Percentiles rank a stretch among this genome's conserved stretches.
phyloP scores from a whole-genome alignment of 768 basidiomycete species.

The Pleurotus ostreatus region DNA sequence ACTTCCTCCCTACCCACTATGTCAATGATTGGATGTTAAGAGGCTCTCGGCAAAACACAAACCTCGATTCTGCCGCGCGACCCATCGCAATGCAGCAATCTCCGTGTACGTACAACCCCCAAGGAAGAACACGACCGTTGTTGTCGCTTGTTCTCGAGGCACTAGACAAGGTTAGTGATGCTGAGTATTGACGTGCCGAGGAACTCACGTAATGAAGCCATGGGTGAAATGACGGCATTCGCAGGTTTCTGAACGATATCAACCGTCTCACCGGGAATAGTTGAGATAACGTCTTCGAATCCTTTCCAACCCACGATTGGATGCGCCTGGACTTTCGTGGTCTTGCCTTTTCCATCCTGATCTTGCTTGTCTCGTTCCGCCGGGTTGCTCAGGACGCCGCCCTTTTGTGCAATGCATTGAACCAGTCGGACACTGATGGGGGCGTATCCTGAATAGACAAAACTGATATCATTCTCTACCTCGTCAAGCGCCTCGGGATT shows the following conservation, averaged over 20 bases:
- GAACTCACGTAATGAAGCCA: slow-evolving; percentile 29
- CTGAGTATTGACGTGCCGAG: neutral
- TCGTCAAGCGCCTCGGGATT: slow-evolving; percentile 71
- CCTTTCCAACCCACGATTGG: slow-evolving; percentile 96
- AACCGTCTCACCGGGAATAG: slow-evolving; percentile 82
- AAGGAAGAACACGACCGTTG: slow-evolving; percentile 92
- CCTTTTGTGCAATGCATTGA: slow-evolving; percentile 91
- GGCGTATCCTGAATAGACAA: slow-evolving; percentile 95
- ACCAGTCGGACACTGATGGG: slow-evolving; percentile 89
- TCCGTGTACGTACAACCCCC: slow-evolving; percentile 98
- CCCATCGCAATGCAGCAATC: slow-evolving; percentile 93
- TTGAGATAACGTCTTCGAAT: slow-evolving; percentile 84
- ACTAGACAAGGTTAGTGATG: slow-evolving; percentile 24
- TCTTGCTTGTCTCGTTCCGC: slow-evolving; percentile 39
- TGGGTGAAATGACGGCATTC: slow-evolving; percentile 20
- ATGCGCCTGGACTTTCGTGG: slow-evolving; percentile 73
- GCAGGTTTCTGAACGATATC: slow-evolving; percentile 60
- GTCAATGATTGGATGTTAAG: slow-evolving; percentile 8
- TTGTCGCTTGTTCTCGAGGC: slow-evolving; percentile 60
- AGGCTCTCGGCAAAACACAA: slow-evolving; percentile 17
- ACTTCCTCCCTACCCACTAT: slow-evolving; percentile 62
- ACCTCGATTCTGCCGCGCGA: slow-evolving; percentile 83
- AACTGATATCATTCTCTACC: slow-evolving; percentile 91
- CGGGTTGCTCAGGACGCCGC: slow-evolving; percentile 81
- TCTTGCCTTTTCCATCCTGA: slow-evolving; percentile 24